Evolutionary conservation across 129 eudicot genomes (phyloP).

Genomic region (Lactuca saligna): DNA sequence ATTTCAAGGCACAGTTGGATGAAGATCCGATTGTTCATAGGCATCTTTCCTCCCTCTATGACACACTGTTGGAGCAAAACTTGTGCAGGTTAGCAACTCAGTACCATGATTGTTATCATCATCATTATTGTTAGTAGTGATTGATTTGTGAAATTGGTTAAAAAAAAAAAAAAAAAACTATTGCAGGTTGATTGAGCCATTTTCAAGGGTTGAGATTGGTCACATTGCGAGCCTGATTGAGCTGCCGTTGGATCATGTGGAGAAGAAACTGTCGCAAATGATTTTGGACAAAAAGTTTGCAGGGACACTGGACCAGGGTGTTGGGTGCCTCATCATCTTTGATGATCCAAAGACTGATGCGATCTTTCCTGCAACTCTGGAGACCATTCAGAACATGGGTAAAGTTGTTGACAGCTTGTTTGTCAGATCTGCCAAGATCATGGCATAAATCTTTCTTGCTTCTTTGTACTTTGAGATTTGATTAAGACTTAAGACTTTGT

Average conservation of each 20-base stretch:
- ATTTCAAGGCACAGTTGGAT: conserved; percentile 64
- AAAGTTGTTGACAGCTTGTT: conserved; percentile 71
- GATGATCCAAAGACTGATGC: conserved; percentile 78
- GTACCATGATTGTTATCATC: not conserved
- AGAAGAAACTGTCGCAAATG: conserved; percentile 82
- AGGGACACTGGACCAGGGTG: conserved; percentile 82
- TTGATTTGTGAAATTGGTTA: not conserved
- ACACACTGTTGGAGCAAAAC: conserved; percentile 65
- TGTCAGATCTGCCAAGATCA: conserved; percentile 66
- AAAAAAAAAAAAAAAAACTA: conserved; percentile 5
- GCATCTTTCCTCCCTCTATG: conserved; percentile 68
- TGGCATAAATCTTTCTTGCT: conserved; percentile 43
- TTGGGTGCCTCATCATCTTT: conserved; percentile 70
- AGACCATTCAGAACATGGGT: conserved; percentile 63
- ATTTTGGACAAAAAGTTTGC: conserved; percentile 81
- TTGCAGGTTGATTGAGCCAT: conserved; percentile 84
- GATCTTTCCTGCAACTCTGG: conserved; percentile 68
- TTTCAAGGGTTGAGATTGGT: conserved; percentile 71
- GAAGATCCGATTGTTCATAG: conserved; percentile 85
- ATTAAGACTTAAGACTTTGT: conserved; percentile 21
- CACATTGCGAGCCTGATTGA: conserved; percentile 78
- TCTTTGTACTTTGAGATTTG: conserved; percentile 12
- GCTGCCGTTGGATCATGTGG: conserved; percentile 70
- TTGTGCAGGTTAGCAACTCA: conserved; percentile 52
- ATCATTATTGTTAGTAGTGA: too few relatives aligned